Evolutionary conservation across 2,329 filamentous ascomycete species (phyloP).

Genomic region (Pseudomassariella vexata): DNA sequence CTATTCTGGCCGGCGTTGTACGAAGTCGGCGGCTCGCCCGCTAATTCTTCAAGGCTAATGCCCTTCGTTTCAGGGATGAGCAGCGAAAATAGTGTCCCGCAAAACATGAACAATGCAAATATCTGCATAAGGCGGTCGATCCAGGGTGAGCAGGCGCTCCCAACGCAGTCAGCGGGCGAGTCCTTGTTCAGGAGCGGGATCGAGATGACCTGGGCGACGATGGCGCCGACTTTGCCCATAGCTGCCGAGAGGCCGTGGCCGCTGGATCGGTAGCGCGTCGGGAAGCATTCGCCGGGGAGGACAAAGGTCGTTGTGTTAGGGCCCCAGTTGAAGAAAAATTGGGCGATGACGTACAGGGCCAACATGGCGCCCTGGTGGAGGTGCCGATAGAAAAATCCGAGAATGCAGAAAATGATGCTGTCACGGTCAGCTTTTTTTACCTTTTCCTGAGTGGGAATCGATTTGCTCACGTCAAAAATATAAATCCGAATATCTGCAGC

Average conservation of each 20-base stretch:
- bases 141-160: conserved; percentile 48
- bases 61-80: conserved; percentile 76
- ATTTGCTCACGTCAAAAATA: conserved; percentile 57
- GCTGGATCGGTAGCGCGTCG: conserved; percentile 56
- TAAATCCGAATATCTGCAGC: conserved; percentile 62
- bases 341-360: conserved; percentile 56
- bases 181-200: conserved; percentile 57
- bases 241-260: conserved; percentile 63
- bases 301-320: conserved; percentile 64
- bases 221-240: conserved; percentile 62
- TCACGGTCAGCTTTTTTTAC: too few relatives aligned
- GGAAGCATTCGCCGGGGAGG: conserved; percentile 59
- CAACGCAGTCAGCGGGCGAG: conserved; percentile 40
- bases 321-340: conserved; percentile 63
- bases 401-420: conserved; percentile 53
- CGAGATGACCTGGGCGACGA: conserved; percentile 61
- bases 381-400: conserved; percentile 53
- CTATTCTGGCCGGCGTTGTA: conserved; percentile 47
- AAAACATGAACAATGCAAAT: conserved; percentile 75
- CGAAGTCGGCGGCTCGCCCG: conserved; percentile 59
- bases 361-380: conserved; percentile 45
- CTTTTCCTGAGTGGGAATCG: too few relatives aligned
- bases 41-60: conserved; percentile 65
- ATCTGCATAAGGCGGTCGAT: conserved; percentile 71
- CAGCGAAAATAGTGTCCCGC: conserved; percentile 61